Base-by-base conservation (phyloP, 768 basidiomycete genomes). In the Rhodotorula toruloides region DNA sequence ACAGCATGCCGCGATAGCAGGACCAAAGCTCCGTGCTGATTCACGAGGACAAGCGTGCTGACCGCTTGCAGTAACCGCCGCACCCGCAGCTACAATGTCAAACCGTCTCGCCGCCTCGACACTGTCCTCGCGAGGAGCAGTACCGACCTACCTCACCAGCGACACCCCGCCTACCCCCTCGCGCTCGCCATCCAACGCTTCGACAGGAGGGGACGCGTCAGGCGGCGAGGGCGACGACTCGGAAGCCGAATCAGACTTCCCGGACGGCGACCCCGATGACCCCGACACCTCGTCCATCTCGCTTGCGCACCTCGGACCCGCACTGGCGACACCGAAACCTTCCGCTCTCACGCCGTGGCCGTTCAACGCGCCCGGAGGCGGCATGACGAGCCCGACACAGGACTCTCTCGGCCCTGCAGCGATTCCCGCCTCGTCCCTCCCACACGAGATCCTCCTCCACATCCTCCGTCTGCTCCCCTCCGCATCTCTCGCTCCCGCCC, bases 371-470 rank as follows among this genome's bases (percentile, higher is more conserved):
- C 27, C 47, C 19, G 29, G 19, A 36, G 34, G 37, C 29, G 6
- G 22, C 44, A 46, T 16, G 48, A 42, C 39, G 27, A n/a, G 27
- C 22, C 36, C 61, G 27, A 27, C 36, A 6, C 25, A 36, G 34
- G 19, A 25, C 44, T 25, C 44, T 46, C 21, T 46, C 44, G 44
- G 11, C 44, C 22, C n/a, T 25, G 44, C 44, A 46, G 22, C 19
- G 49, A 69, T 72, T 56, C 66, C 69, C 21, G 72, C 73, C 12
- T 68, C 70, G 34, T 61, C 70, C 55, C 80, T 97, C 8, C 93
- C 93, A 13, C 88, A 89, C 63, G 94, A 98, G 77, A 83, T 98
- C 46, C 85, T 97, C 75, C 89, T 96, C 22, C 87, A 94, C 76
- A 88, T 97, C 74, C 83, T 99, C 72, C 89, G 87, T 71, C 85